Base-by-base conservation (phyloP, 2,329 filamentous ascomycete genomes). In the Claviceps africana region DNA sequence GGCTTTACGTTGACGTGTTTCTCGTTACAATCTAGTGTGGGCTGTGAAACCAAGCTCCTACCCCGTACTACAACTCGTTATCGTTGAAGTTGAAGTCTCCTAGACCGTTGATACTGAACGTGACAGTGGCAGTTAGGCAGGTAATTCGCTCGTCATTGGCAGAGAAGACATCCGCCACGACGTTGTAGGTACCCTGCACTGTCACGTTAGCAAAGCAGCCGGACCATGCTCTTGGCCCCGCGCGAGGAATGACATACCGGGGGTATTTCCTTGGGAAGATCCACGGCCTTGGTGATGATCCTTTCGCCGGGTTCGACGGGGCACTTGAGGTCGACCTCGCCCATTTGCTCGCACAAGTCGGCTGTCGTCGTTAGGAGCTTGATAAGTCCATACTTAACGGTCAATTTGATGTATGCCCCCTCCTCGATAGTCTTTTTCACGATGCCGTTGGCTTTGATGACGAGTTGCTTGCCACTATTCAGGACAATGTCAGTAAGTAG, bases 341-440 rank as follows among this genome's bases (percentile, higher is more conserved):
- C 74, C 58, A 95, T 80, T 67, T 95, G 85, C 55, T 96, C 86
- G 74, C 93, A 98, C 39, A 97, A 79, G 64, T 95, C 85, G 62
- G 84, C 82, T 59, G 77, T 79, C 58, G 86, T 86, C 67, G 79
- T 87, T 68, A 98, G 81, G 57, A 98, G 79, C 52, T 82, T 86
- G 68, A 98, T 96, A 58, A 95, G 76, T 55, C 91, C 91, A 68
- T 95, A 96, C 72, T 95, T 96, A 71, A 98, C 91, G 59, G 83
- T 78, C 42, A 98, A 68, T 47, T 84, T 75, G 56, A 96, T 85
- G 61, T 86, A 88, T 55, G 91, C 88, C 54, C 88, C 91, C 54
- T 88, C 67, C 52, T 82, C 78, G 57, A 98, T 82, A 50, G 76
- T 70, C 63, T 94, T 70, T 59, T 76, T 77, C 57, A 97, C 78